phyloP scores from a whole-genome alignment of 257 asterid species.

The Cynanchum wilfordii region DNA sequence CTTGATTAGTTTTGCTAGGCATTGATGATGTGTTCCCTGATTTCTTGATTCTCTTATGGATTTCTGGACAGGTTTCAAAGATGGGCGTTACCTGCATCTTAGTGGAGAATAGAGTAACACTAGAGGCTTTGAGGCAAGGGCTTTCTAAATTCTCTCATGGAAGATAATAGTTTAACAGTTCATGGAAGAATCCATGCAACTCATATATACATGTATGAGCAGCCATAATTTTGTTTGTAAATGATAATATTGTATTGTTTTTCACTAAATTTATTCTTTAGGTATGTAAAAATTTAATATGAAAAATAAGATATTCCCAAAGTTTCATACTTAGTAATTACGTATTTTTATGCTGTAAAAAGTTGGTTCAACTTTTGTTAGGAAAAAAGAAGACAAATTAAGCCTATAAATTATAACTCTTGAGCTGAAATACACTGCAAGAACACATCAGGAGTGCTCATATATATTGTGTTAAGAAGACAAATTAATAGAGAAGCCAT shows the following conservation, averaged over 20 bases:
- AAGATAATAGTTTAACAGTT: not conserved
- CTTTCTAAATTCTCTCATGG: slow-evolving; percentile 24
- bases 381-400: not conserved
- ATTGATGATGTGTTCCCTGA: not conserved
- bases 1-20: not conserved
- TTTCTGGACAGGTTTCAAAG: slow-evolving; percentile 21
- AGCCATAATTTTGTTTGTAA: too few species aligned
- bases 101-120: slow-evolving; percentile 28
- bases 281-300: too few species aligned
- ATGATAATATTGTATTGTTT: too few species aligned
- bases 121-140: slow-evolving; percentile 29
- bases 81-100: slow-evolving; percentile 36
- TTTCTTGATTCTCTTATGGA: not conserved
- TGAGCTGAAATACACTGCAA: not conserved
- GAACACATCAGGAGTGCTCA: not conserved
- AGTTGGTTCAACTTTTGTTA: too few species aligned
- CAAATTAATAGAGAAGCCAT: slow-evolving; percentile 13
- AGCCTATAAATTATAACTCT: not conserved
- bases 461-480: not conserved
- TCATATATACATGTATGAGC: too few species aligned
- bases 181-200: not conserved
- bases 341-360: too few species aligned
- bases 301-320: too few species aligned
- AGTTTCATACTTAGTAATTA: too few species aligned
- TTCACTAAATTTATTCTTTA: too few species aligned